These are phyloP conservation scores for Yamadazyma membranifaciens DNA, from an alignment of 1,139 yeast species.

Conservation along the genomic window DNA sequence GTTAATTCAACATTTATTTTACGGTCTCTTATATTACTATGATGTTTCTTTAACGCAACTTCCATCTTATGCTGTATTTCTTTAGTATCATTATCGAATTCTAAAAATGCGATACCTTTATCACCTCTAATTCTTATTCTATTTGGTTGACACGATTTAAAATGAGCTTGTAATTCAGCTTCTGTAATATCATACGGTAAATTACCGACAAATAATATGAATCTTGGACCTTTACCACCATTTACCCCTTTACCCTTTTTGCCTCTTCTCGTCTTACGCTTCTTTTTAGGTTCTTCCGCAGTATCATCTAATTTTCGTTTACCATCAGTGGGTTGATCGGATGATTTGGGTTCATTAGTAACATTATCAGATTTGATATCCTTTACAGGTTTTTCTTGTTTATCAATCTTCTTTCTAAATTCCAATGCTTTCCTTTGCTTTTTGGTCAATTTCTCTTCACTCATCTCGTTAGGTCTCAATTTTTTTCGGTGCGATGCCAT, in stretches of 20 bases:
- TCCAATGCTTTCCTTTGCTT: slow-evolving; percentile 77
- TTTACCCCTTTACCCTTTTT: slow-evolving; percentile 61
- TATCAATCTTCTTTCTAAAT: slow-evolving; percentile 42
- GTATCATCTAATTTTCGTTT: slow-evolving; percentile 16
- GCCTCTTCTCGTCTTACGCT: slow-evolving; percentile 76
- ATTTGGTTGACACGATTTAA: slow-evolving; percentile 71
- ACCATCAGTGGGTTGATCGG: slow-evolving; percentile 8
- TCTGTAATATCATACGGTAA: slow-evolving; percentile 71
- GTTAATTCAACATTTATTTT: slow-evolving; percentile 93
- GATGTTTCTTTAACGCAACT: slow-evolving; percentile 79
- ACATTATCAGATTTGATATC: slow-evolving; percentile 13
- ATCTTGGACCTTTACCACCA: slow-evolving; percentile 61
- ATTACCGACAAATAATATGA: slow-evolving; percentile 88
- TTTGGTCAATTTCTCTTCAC: slow-evolving; percentile 54
- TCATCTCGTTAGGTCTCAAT: slow-evolving; percentile 20
- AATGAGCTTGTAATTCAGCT: slow-evolving; percentile 68
- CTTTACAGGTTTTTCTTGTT: slow-evolving; percentile 37
- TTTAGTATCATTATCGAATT: slow-evolving; percentile 61
- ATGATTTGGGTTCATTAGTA: too few species aligned
- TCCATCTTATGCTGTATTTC: slow-evolving; percentile 81
- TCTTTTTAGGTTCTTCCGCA: slow-evolving; percentile 41
- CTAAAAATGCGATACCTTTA: slow-evolving; percentile 91
- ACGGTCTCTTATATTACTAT: slow-evolving; percentile 61
- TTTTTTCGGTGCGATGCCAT: slow-evolving; percentile 7
- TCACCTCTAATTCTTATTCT: slow-evolving; percentile 74